A percentile compares a stretch with the other conserved stretches of the same genome.
Conservation (phyloP, 805 yeast genomes). For the Metschnikowia sp. region DNA sequence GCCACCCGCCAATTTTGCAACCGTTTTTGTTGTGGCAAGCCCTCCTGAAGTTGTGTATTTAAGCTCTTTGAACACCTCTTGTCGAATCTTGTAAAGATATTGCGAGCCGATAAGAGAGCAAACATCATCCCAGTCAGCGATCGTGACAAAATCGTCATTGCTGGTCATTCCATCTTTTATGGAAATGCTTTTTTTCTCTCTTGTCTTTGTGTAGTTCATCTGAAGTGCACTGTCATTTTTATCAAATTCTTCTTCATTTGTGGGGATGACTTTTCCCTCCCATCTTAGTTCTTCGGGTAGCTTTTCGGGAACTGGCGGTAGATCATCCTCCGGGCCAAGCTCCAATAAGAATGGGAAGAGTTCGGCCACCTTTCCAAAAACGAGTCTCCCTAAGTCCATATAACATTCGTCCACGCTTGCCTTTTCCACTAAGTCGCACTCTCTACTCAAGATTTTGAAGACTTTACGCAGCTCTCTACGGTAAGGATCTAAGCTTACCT, state of each 20-base stretch:
- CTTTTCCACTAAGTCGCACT: conserved; percentile 75
- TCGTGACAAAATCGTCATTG: not conserved
- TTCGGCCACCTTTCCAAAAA: conserved; percentile 42
- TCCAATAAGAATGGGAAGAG: conserved; percentile 45
- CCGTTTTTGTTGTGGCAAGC: conserved; percentile 65
- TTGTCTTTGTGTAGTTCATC: not conserved
- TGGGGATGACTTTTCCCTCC: conserved; percentile 23
- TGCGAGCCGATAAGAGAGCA: conserved; percentile 64
- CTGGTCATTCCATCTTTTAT: conserved; percentile 45
- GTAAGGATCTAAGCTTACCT: conserved; percentile 89
- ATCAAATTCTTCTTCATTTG: conserved; percentile 7
- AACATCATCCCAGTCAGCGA: conserved; percentile 74
- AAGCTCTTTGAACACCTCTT: conserved; percentile 47
- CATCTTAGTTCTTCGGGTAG: conserved; percentile 33
- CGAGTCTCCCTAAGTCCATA: conserved; percentile 72
- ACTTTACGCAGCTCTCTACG: conserved; percentile 83
- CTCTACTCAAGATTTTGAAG: conserved; percentile 55
- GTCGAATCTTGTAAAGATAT: conserved; percentile 52
- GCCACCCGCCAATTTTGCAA: conserved; percentile 87
- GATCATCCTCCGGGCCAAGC: conserved; percentile 16
- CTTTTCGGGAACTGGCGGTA: conserved; percentile 46
- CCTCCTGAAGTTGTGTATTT: conserved; percentile 93
- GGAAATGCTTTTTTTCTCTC: conserved; percentile 3
- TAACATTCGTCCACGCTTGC: conserved; percentile 96
- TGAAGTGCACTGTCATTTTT: conserved; percentile 1